These are phyloP conservation scores for Aspergillus udagawae DNA, from an alignment of 2,329 filamentous ascomycete genomes.

Conservation along the genomic window DNA sequence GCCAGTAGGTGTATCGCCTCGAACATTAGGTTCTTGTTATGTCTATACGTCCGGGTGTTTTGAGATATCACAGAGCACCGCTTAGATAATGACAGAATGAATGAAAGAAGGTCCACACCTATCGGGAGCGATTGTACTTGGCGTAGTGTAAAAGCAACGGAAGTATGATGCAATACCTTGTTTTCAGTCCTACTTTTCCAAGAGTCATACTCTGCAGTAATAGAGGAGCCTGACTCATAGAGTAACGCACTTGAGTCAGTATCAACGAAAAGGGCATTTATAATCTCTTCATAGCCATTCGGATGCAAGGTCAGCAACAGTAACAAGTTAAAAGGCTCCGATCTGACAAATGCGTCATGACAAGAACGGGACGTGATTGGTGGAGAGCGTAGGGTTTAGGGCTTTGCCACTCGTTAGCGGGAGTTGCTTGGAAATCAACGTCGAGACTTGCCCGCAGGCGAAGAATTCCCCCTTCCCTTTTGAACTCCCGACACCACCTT, in stretches of 20 bases:
- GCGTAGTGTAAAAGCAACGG: not conserved
- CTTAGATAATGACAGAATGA: constrained; percentile 20
- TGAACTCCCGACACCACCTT: constrained; percentile 30
- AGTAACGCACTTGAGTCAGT: not conserved
- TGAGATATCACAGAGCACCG: constrained; percentile 5
- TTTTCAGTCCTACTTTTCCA: not conserved
- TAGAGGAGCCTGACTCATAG: not conserved
- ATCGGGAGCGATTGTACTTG: not conserved
- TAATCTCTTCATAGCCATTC: not conserved
- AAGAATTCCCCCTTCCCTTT: constrained; percentile 26
- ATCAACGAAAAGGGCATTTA: constrained; percentile 1
- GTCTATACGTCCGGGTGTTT: constrained; percentile 14
- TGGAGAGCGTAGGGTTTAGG: constrained; percentile 38
- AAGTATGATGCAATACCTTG: not conserved
- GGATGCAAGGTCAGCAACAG: not conserved
- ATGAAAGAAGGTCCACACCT: constrained; percentile 11
- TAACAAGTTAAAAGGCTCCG: constrained; percentile 2
- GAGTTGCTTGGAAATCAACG: constrained; percentile 43
- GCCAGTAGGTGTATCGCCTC: constrained; percentile 21
- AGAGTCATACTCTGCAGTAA: not conserved
- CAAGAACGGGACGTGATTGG: constrained; percentile 20
- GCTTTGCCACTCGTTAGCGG: constrained; percentile 39
- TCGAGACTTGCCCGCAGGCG: constrained; percentile 20
- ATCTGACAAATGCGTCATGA: constrained; percentile 22
- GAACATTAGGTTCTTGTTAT: constrained; percentile 16